Base-by-base conservation (phyloP, 345 rosid genomes). In the Laguncularia racemosa region DNA sequence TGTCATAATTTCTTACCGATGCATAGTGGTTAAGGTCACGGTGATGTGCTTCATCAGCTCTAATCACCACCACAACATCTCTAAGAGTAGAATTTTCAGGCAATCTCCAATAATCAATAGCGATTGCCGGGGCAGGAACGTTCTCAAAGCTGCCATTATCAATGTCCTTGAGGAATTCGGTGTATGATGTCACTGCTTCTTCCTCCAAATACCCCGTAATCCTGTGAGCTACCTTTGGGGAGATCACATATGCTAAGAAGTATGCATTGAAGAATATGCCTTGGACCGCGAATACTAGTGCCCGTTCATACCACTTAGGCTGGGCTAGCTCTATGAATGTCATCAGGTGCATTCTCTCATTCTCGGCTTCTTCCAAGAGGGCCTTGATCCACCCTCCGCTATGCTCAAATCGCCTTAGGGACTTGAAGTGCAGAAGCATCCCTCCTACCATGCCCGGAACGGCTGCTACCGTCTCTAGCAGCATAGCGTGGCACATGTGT, bases 361-460 rank as follows among this genome's bases (percentile, higher is more conserved):
- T 83, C 62, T 78, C 82, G 5, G 89, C 86, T 48, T 83, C 89
- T 64, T 83, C 89, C 0, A 83, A 57, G 53, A 80, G 72, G 0
- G 86, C 86, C 67, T 80, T 83, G 49, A 83, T 83, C 89, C 89
- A 78, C 13, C 86, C 89, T 0, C 89, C 84, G 45, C 86, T 80
- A 13, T 80, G 89, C 58, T 83, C 82, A 58, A 80, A 80, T 23
- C 78, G 46, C 40, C 86, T 61, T 16, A 83, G 75, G 15, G 89
- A 83, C 59, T 83, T 83, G 63, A 70, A 74, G 53, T 80, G 86
- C 59, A 80, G 56, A 13, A 80, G 80, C 89, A 83, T 80, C 15
- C 89, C 86, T 48, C 89, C 86, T 2, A 80, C 86, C 89, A 83
- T 83, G 13, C 89, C 86, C 0, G 86, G 84, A 0, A 83, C 89